These are phyloP conservation scores for Austroboletus novae-zelandiae DNA, from an alignment of 1,284 basidiomycete genomes.

Conservation along the genomic window DNA sequence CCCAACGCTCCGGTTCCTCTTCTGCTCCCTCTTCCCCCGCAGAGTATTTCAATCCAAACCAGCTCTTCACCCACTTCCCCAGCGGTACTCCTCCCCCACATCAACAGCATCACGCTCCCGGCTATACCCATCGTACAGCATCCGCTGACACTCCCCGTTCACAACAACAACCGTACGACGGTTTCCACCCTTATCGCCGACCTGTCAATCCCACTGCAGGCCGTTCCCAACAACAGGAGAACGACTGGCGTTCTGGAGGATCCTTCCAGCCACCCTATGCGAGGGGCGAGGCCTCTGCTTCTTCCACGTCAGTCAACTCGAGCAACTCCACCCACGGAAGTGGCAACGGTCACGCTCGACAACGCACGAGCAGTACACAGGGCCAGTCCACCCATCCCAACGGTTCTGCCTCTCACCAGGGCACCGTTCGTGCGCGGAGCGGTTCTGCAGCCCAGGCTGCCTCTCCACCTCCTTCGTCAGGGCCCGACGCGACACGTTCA, in stretches of 20 bases:
- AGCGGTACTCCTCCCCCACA: conserved; percentile 69
- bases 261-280: conserved; percentile 64
- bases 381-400: conserved; percentile 39
- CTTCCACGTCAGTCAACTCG: conserved; percentile 72
- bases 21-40: conserved; percentile 29
- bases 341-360: conserved; percentile 34
- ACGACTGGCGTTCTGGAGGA: conserved; percentile 49
- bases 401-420: conserved; percentile 34
- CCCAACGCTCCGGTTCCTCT: conserved; percentile 38
- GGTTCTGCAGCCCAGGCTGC: conserved; percentile 15
- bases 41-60: conserved; percentile 59
- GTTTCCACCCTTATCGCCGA: conserved; percentile 81
- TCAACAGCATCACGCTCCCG: conserved; percentile 43
- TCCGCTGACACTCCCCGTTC: conserved; percentile 29
- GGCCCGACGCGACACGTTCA: conserved; percentile 26
- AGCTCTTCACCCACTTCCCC: conserved; percentile 63
- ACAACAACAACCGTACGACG: conserved; percentile 49
- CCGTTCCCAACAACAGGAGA: conserved; percentile 33
- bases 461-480: conserved; percentile 20
- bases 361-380: conserved; percentile 64
- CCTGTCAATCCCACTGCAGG: conserved; percentile 43
- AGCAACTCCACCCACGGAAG: conserved; percentile 44
- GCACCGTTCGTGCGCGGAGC: conserved; percentile 35
- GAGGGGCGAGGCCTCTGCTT: conserved; percentile 71
- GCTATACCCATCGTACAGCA: conserved; percentile 32